Evolutionary conservation across 1,284 basidiomycete species (phyloP), one percentile per base, ranked within the genome.

Genomic region (Heterobasidion irregulare): DNA sequence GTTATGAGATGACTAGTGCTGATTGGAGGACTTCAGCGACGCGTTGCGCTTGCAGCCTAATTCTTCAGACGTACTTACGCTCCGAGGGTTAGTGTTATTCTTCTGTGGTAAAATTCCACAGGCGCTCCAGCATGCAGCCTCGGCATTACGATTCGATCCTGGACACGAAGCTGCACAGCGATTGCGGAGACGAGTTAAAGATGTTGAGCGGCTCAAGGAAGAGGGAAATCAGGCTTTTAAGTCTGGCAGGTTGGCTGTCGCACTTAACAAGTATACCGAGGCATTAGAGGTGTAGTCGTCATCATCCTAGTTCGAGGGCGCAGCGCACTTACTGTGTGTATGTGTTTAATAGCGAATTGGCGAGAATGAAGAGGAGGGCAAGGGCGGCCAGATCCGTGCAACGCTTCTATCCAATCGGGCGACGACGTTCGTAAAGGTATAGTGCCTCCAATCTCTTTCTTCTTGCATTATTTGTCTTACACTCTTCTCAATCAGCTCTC

Each of bases 171-270:
- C 75, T 8, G 92, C 92, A 0, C 79, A 84, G 62, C 79, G 76
- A 56, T 70, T 94, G 53, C 76, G 93, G 53, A 88, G 84, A 65
- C 82, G 89, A 15, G 78, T 89, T 19, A 87, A 86, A 63, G 85
- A 87, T 49, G 81, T 95, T 12, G 91, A 95, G 61, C 72, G 82
- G 53, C 69, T 89, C 50, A 95, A 95, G 65, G 91, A 94, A 58
- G 89, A 91, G 60, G 92, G 92, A 0, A 95, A 95, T 63, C 65
- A 68, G 0, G 77, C 81, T 1, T 95, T 95, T 74, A 94, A 94
- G 69, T 57, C 66, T 0, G 78, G 78, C 1, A 74, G 76, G 56
- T 71, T 83, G 36, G 63, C 77, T 35, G 84, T 86, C 45, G 93
- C 93, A 0, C 70, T 86, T 1, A 73, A 77, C 6, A 83, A 79